Conservation (phyloP, 2,329 filamentous ascomycete species). For the Laburnicola sp. region DNA sequence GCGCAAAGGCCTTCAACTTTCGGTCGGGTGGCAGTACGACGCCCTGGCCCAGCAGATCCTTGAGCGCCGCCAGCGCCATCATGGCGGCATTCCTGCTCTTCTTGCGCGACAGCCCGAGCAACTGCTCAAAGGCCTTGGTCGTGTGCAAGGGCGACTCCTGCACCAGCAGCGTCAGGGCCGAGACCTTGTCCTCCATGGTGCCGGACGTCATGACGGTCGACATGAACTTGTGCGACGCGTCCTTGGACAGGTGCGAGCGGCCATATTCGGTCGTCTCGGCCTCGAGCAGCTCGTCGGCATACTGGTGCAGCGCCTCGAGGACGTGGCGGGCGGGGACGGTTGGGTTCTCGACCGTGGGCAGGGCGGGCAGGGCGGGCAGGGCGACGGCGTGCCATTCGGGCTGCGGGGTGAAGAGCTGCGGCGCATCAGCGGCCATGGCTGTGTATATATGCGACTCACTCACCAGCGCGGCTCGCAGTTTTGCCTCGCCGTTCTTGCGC, state of each 20-base stretch:
- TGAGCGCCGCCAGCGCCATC: constrained; percentile 86
- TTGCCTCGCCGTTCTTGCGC: constrained; percentile 40
- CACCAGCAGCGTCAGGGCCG: constrained; percentile 87
- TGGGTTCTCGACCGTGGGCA: constrained; percentile 53
- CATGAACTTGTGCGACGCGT: constrained; percentile 93
- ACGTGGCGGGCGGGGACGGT: constrained; percentile 55
- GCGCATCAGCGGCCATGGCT: constrained; percentile 23
- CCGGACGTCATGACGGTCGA: constrained; percentile 95
- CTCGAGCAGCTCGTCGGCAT: constrained; percentile 75
- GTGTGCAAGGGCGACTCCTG: constrained; percentile 97
- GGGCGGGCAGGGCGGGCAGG: constrained; percentile 57
- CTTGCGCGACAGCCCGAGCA: constrained; percentile 84
- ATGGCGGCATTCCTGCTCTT: constrained; percentile 91
- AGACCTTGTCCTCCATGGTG: constrained; percentile 95
- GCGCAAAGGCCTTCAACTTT: constrained; percentile 76
- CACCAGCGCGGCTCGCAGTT: constrained; percentile 39
- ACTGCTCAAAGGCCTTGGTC: constrained; percentile 80
- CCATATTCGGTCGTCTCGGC: constrained; percentile 76
- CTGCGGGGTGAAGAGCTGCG: constrained; percentile 61
- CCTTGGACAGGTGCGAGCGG: constrained; percentile 70
- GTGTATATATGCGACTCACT: constrained; percentile 7
- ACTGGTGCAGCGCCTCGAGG: constrained; percentile 63
- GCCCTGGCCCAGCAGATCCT: constrained; percentile 91
- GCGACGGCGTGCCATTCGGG: constrained; percentile 69
- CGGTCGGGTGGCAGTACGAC: constrained; percentile 80